These are phyloP conservation scores for Jamesozyma rosinii DNA, from an alignment of 805 yeast genomes.

Conservation along the genomic window DNA sequence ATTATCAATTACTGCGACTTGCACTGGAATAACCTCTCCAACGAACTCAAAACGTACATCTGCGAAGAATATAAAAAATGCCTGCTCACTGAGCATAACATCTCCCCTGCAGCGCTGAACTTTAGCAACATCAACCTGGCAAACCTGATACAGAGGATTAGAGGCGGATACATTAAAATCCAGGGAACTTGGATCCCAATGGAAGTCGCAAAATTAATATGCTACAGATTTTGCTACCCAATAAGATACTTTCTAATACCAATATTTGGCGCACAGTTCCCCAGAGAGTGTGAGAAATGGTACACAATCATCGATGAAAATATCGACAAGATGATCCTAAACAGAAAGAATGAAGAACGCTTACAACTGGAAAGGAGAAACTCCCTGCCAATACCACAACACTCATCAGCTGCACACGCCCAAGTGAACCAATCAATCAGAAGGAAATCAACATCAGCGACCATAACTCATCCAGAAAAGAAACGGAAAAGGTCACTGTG, in stretches of 20 bases:
- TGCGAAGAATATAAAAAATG: slow-evolving; percentile 9
- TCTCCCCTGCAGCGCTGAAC: background rate
- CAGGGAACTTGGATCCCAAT: slow-evolving; percentile 92
- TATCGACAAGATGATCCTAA: slow-evolving; percentile 3
- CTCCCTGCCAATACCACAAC: background rate
- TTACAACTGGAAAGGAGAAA: background rate
- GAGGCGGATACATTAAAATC: slow-evolving; percentile 86
- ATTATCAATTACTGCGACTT: slow-evolving; percentile 21
- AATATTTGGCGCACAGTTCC: slow-evolving; percentile 62
- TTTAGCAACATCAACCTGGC: slow-evolving; percentile 13
- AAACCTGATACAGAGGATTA: slow-evolving; percentile 45
- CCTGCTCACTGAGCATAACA: slow-evolving; percentile 8
- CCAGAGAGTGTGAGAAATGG: slow-evolving; percentile 27
- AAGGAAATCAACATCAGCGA: background rate
- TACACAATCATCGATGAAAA: slow-evolving; percentile 26
- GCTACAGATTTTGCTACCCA: slow-evolving; percentile 66
- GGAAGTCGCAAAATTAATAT: slow-evolving; percentile 55
- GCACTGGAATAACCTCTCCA: slow-evolving; percentile 26
- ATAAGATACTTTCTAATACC: slow-evolving; percentile 72
- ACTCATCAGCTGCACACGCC: background rate
- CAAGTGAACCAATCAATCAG: background rate
- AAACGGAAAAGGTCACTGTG: background rate
- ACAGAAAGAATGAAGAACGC: slow-evolving; percentile 2
- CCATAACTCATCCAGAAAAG: background rate
- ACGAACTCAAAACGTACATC: slow-evolving; percentile 13